Evolutionary conservation across 345 rosid species (phyloP), one percentile per base, ranked within the genome.

Genomic region (Rhodamnia rubescens): DNA sequence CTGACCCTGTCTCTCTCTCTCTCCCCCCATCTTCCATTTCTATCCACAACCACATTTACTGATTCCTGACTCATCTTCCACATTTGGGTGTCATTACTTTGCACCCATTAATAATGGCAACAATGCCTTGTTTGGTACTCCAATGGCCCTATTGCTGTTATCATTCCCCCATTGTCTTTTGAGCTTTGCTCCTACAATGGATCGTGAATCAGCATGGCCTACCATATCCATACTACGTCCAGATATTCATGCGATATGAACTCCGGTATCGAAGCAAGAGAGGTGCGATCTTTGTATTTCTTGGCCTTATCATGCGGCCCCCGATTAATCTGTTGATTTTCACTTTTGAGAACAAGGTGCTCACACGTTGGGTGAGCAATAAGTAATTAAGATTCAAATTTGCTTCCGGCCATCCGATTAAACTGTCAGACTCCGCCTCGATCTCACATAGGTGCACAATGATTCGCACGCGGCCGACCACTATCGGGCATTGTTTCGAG

Each of bases 41-140:
- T 32, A 32, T 50, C 86, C 90, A 81, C 89, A 58, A n/a, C 32
- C 50, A n/a, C 84, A 53, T 53, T 36, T 21, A 82, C 44, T n/a
- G 91, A 82, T 54, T 87, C 85, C 87, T 86, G 92, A 92, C 90
- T 91, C 94, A 90, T 84, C 89, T 84, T 90, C 94, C 94, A 91
- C 87, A 36, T 3, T 1, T 51, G 2, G 83, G 84, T 56, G 64
- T 51, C 89, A 88, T 82, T 58, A 3, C 36, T 54, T 59, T 64
- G 11, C 36, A 24, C 12, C 54, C 84, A 26, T 15, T 27, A 83
- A 22, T 27, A 59, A 64, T 53, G 53, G 83, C 59, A 86, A 22
- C 32, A 27, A 26, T 75, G 6, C 26, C 27, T 49, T 81, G 88
- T 84, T 53, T 75, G 11, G 40, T 20, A n/a, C 58, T 52, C 84